These are phyloP conservation scores for Fusarium abutilonis DNA, from an alignment of 2,329 filamentous ascomycete species.

Conservation along the genomic window DNA sequence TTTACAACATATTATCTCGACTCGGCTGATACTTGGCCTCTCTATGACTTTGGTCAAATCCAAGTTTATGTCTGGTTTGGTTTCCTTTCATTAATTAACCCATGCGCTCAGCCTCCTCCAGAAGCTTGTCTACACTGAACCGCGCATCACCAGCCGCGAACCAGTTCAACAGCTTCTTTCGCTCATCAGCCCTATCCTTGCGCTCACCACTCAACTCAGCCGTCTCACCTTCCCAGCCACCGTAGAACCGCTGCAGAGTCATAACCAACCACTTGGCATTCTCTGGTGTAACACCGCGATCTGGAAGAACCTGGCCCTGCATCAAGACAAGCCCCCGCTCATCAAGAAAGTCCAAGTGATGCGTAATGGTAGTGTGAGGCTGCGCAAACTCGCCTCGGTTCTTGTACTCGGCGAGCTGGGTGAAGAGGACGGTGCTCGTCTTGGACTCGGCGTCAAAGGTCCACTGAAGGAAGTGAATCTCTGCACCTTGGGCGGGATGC, in stretches of 20 bases:
- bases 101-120: constrained; percentile 90
- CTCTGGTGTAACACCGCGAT: constrained; percentile 77
- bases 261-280: constrained; percentile 92
- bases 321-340: constrained; percentile 84
- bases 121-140: constrained; percentile 84
- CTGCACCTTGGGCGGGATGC: constrained; percentile 73
- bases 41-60: not conserved
- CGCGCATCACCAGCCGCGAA: constrained; percentile 80
- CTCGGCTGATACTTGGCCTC: constrained; percentile 1
- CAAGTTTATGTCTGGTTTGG: not conserved
- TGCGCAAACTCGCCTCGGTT: constrained; percentile 86
- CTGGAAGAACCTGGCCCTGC: constrained; percentile 81
- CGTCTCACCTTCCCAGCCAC: constrained; percentile 65
- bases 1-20: constrained; percentile 22
- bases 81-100: constrained; percentile 50
- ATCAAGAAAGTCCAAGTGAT: constrained; percentile 82
- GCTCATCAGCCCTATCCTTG: constrained; percentile 67
- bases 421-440: constrained; percentile 86
- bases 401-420: constrained; percentile 93
- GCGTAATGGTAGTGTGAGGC: constrained; percentile 93
- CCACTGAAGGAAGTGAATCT: constrained; percentile 98
- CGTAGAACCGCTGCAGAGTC: constrained; percentile 95
- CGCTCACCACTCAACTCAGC: constrained; percentile 51
- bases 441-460: constrained; percentile 76
- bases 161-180: constrained; percentile 78